phyloP scores from a whole-genome alignment of 306 rosid genomes.

The Morella rubra region DNA sequence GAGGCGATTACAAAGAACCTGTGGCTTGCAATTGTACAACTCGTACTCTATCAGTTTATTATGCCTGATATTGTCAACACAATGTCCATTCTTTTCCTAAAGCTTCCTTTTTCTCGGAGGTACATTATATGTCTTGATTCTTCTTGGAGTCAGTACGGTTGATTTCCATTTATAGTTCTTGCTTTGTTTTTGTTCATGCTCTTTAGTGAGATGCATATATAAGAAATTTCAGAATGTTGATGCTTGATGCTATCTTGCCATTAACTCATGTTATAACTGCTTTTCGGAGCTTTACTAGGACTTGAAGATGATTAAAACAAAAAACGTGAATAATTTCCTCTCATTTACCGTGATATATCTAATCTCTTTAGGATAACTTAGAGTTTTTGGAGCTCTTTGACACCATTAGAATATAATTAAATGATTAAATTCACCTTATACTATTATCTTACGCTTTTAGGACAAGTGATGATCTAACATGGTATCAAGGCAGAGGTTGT shows the following conservation, averaged over 20 bases:
- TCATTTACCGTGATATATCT: background rate
- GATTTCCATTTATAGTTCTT: background rate
- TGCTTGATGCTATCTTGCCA: background rate
- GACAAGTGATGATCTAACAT: too few relatives aligned
- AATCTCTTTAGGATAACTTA: background rate
- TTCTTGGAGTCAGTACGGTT: background rate
- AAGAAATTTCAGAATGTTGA: background rate
- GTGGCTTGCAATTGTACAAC: constrained; percentile 64
- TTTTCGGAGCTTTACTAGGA: background rate
- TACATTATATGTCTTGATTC: constrained; percentile 25
- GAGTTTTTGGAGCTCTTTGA: background rate
- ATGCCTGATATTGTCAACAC: constrained; percentile 72
- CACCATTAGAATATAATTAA: too few relatives aligned
- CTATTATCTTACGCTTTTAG: too few relatives aligned
- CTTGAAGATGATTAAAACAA: background rate
- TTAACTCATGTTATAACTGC: background rate
- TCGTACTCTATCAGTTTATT: constrained; percentile 65
- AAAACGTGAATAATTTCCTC: background rate
- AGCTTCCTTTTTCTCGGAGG: constrained; percentile 86
- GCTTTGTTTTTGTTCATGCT: background rate
- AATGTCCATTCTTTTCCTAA: constrained; percentile 73
- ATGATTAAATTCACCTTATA: too few relatives aligned
- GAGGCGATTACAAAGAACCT: constrained; percentile 70
- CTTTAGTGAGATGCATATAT: constrained; percentile 1
- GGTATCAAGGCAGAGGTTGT: too few relatives aligned